Conservation (phyloP, 1,139 yeast genomes). For the Sugiyamaella xylanicola region DNA sequence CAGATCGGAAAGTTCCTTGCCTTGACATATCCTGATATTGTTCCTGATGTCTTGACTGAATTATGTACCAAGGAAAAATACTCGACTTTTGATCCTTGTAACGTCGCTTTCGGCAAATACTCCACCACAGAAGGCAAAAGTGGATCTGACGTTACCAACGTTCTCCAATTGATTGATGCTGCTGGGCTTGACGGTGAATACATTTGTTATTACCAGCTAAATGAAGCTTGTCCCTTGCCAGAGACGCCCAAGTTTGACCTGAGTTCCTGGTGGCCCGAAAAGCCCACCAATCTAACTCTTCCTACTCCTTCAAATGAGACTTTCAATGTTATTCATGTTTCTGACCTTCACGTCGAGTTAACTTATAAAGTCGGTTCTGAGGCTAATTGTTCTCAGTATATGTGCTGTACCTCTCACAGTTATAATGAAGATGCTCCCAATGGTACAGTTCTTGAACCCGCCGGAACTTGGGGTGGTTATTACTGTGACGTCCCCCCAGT, state of each 20-base stretch:
- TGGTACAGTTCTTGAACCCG: conserved; percentile 52
- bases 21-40: conserved; percentile 47
- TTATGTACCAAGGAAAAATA: conserved; percentile 48
- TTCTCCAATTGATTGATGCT: conserved; percentile 53
- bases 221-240: conserved; percentile 49
- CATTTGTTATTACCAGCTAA: conserved; percentile 54
- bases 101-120: conserved; percentile 40
- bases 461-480: conserved; percentile 60
- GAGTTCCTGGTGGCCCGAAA: conserved; percentile 49
- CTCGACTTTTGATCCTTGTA: conserved; percentile 38
- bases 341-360: conserved; percentile 61
- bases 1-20: conserved; percentile 49
- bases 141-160: conserved; percentile 52
- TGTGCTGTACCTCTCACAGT: conserved; percentile 52
- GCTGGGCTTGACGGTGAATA: conserved; percentile 53
- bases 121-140: conserved; percentile 42
- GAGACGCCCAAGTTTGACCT: conserved; percentile 48
- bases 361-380: conserved; percentile 61
- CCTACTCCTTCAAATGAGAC: conserved; percentile 45
- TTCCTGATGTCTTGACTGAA: conserved; percentile 47
- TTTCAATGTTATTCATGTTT: conserved; percentile 57
- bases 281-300: conserved; percentile 44
- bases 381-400: conserved; percentile 54
- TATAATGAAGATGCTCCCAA: conserved; percentile 43
- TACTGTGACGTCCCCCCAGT: conserved; percentile 63